Base-by-base conservation (phyloP, 257 asterid genomes). In the Leonotis leonurus region DNA sequence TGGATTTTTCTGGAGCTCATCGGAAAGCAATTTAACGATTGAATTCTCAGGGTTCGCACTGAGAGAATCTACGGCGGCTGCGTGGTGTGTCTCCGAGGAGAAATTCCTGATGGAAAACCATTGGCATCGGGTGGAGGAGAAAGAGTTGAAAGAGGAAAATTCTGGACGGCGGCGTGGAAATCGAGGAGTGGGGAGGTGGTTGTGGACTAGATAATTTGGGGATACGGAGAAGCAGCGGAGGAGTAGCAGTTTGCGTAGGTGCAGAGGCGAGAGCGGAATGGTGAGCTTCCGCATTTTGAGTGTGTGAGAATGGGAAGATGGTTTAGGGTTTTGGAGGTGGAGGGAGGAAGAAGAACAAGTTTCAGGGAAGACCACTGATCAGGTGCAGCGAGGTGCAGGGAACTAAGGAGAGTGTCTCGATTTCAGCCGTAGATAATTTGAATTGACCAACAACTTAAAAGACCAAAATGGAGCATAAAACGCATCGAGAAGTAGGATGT, bases 201-300 rank as follows among this genome's bases (percentile, higher is more conserved):
- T 52, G 50, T 50, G 70, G 62, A 30, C 22, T 48, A 32, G 56
- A 30, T 60, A 65, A 58, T 27, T 56, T 53, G 82, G 55, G 9
- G 60, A 56, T 16, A 69, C 45, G 51, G 86, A 62, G 66, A 62
- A 67, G 62, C 64, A 50, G 66, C 89, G 79, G 46, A 5, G 54
- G 55, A 50, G 71, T 56, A 80, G 65, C 41, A 88, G 70, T 20
- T 77, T 41, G 11, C 85, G 91, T 21, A 88, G 58, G 57, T 77
- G 78, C 65, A 74, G 72, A 5, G 86, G 64, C 8, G 83, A 62
- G 22, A 72, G 55, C 1, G 78, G 71, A 11, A 74, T 60, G 25
- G 70, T 56, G 78, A 61, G 77, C 65, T 77, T 78, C 66, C 80
- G 89, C 96, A 91, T 90, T 79, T 77, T 85, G 30, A 52, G 43